Evolutionary conservation across 169 alveolate genomes (phyloP), one percentile per base, ranked within the genome.

Genomic region (Plasmodium gonderi): DNA sequence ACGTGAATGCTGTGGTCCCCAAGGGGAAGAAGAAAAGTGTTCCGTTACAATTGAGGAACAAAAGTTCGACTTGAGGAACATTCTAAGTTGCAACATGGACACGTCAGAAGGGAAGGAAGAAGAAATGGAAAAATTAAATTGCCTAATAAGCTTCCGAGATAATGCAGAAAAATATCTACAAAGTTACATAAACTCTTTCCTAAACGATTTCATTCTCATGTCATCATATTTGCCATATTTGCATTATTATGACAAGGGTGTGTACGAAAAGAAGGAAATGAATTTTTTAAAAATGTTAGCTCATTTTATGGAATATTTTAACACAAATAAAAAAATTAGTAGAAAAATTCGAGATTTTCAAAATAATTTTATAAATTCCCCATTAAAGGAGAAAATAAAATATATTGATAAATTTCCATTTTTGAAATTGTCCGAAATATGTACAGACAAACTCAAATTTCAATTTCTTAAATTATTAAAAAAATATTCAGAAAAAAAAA

Each of bases 161-260:
- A 64, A 31, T 31, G 80, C 92, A 0, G 78, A 82, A 69, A 82
- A 49, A 23, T 82, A 69, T 31, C 38, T 82, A 38, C 83, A 82
- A 29, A 82, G 65, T 29, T 82, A 82, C 60, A 67, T 82, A 44
- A 29, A 82, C 76, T 82, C 92, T 0, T 47, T 82, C 49, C 76
- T 82, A 45, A 69, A 68, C 20, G 76, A 82, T 23, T 82, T 45
- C 51, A 36, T 68, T 17, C 8, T 54, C 5, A 72, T 72, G 68
- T 69, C 78, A 29, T 82, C 82, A 9, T 82, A 82, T 82, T 47
- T 82, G 20, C 92, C 92, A 14, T 82, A 68, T 40, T 20, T 72
- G 9, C 92, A 82, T 75, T 82, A 82, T 75, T 82, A 82, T 51
- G 92, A 82, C 49, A 9, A 69, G 76, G 26, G 38, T 45, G 23